Conservation (phyloP, 148 eudicot species). For the Rhododendron vialii region DNA sequence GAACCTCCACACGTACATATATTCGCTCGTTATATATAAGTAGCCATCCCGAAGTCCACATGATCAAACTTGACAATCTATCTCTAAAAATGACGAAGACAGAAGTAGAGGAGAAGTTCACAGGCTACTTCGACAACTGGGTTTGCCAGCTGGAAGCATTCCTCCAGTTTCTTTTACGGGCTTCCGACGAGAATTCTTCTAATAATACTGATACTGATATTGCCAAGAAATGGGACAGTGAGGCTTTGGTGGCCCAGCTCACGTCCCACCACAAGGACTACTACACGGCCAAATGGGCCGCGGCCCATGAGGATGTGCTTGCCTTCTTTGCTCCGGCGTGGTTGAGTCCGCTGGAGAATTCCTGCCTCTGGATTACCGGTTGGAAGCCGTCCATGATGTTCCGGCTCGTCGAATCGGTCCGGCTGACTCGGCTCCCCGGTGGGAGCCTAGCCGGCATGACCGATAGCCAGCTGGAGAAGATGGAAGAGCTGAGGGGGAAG, state of each 20-base stretch:
- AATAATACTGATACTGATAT: neutral
- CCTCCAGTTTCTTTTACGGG: slow-evolving; percentile 29
- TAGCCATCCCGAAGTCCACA: neutral
- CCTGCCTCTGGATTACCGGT: slow-evolving; percentile 63
- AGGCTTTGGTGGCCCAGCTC: slow-evolving; percentile 34
- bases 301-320: slow-evolving; percentile 50
- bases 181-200: neutral
- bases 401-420: slow-evolving; percentile 36
- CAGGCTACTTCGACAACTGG: slow-evolving; percentile 47
- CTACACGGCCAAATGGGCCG: slow-evolving; percentile 69
- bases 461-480: slow-evolving; percentile 42
- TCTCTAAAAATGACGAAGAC: slow-evolving; percentile 11
- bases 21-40: neutral
- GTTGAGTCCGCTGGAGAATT: slow-evolving; percentile 55
- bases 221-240: slow-evolving; percentile 4
- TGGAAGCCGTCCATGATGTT: slow-evolving; percentile 75
- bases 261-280: slow-evolving; percentile 65
- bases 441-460: slow-evolving; percentile 31
- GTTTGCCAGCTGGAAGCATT: slow-evolving; percentile 44
- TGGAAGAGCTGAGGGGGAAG: slow-evolving; percentile 30
- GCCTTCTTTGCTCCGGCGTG: slow-evolving; percentile 54
- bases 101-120: slow-evolving; percentile 33
- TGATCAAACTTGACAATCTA: neutral
- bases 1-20: neutral
- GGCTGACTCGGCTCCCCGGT: slow-evolving; percentile 22